Base-by-base conservation (phyloP, 108 stramenopile species). In the Fragilariopsis cylindrus region DNA sequence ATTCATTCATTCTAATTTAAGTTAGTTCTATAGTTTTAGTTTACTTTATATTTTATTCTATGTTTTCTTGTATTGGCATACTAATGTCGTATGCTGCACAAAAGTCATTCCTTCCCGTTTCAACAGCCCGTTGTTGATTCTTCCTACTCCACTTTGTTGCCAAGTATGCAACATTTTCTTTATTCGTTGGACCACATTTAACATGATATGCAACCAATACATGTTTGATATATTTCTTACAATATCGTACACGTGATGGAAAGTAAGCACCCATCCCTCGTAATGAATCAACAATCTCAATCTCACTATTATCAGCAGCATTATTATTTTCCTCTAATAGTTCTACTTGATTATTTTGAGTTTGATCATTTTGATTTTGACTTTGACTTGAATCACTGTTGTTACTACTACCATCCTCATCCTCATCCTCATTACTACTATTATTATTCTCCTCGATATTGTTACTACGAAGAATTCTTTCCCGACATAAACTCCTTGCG, bases 231-330 rank as follows among this genome's bases (percentile, higher is more conserved):
- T 69, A 74, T 50, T 73, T 56, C 40, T 58, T 70, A 49, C 63
- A 57, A 8, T 57, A n/a, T 49, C 48, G n/a, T 74, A 73, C 56
- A 12, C 78, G 66, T 3, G 63, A 8, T 6, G 72, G 72, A 55
- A 62, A 65, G 44, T 74, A 79, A n/a, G 69, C 66, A 13, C 67
- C 78, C 68, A 79, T 69, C 4, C 78, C 78, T 53, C 78, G 45
- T n/a, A 53, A 56, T 2, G 72, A 70, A 6, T 73, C 78, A 5
- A 67, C 64, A 8, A n/a, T 18, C 7, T 21, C 54, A 53, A 1
- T 53, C 2, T 15, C 52, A 53, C 15, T 13, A 52, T 52, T 13
- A 53, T 53, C 11, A 53, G 52, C 52, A 53, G 52, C 52, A 15
- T 53, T 53, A 1, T 53, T 53, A 56, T 11, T n/a, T 6, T 56